These are phyloP conservation scores for Anthostomella pinea DNA, from an alignment of 2,329 filamentous ascomycete genomes.

Conservation along the genomic window DNA sequence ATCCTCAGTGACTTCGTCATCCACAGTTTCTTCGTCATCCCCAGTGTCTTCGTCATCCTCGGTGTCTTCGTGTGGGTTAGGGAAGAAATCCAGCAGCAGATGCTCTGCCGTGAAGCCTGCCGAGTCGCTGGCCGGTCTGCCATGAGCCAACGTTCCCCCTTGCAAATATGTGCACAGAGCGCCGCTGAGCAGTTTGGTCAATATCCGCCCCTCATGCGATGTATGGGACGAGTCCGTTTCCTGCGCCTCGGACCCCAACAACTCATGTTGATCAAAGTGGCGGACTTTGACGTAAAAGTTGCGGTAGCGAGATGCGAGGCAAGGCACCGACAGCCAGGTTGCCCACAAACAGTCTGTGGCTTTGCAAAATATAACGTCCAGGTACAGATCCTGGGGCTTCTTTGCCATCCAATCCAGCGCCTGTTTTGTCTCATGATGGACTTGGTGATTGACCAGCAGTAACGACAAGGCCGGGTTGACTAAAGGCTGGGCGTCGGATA, in stretches of 20 bases:
- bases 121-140: neutral
- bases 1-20: too few species aligned
- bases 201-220: too few species aligned
- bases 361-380: too few species aligned
- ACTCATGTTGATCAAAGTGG: neutral
- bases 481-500: constrained; percentile 1
- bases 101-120: neutral
- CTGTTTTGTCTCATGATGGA: neutral
- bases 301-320: neutral
- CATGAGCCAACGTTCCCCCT: constrained; percentile 1
- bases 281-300: neutral
- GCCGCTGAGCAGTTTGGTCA: too few species aligned
- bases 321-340: constrained; percentile 2
- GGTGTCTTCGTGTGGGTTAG: too few species aligned
- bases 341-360: neutral
- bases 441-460: constrained; percentile 1
- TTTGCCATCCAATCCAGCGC: neutral
- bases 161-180: too few species aligned
- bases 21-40: too few species aligned
- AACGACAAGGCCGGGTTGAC: neutral
- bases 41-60: too few species aligned
- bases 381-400: neutral
- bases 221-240: too few species aligned
- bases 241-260: constrained; percentile 1
- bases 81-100: neutral